Evolutionary conservation across 176 grass and related monocot genomes (phyloP).

Genomic region (Oryza brachyantha): DNA sequence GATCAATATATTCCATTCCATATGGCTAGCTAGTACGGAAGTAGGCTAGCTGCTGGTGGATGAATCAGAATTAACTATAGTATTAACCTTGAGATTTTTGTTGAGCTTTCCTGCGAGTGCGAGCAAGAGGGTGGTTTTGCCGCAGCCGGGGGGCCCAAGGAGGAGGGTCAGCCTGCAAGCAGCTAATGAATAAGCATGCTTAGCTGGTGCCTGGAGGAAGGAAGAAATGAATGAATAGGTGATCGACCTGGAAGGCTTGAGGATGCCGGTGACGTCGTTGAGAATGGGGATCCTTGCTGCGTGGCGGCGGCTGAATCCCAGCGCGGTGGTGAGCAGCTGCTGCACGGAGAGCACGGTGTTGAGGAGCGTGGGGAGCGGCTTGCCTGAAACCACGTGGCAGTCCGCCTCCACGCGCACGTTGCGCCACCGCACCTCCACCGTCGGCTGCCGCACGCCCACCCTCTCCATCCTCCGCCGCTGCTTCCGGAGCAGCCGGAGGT

Average conservation of each 20-base stretch:
- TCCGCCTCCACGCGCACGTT: constrained; percentile 46
- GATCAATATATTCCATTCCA: no score
- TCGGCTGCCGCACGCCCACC: constrained; percentile 57
- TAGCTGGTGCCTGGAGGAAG: no score
- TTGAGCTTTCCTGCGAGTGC: constrained; percentile 68
- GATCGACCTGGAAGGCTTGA: constrained; percentile 40
- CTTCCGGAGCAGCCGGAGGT: constrained; percentile 62
- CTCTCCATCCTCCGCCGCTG: constrained; percentile 68
- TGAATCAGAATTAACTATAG: no score
- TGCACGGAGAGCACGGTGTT: constrained; percentile 18
- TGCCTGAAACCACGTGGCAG: constrained; percentile 54
- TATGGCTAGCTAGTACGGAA: no score
- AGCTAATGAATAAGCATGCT: no score
- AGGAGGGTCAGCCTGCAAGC: constrained; percentile 72
- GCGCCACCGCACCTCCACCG: constrained; percentile 58
- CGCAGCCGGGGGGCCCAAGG: constrained; percentile 72
- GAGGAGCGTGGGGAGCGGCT: constrained; percentile 57
- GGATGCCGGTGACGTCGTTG: constrained; percentile 59
- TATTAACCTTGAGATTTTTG: constrained; percentile 47
- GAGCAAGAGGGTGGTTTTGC: no score
- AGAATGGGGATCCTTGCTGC: constrained; percentile 60
- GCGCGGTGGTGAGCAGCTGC: constrained; percentile 1
- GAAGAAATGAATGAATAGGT: neutral
- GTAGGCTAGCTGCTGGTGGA: no score
- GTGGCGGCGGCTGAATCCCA: no score